Conservation (phyloP, 345 rosid genomes). For the Arabis hirsuta region DNA sequence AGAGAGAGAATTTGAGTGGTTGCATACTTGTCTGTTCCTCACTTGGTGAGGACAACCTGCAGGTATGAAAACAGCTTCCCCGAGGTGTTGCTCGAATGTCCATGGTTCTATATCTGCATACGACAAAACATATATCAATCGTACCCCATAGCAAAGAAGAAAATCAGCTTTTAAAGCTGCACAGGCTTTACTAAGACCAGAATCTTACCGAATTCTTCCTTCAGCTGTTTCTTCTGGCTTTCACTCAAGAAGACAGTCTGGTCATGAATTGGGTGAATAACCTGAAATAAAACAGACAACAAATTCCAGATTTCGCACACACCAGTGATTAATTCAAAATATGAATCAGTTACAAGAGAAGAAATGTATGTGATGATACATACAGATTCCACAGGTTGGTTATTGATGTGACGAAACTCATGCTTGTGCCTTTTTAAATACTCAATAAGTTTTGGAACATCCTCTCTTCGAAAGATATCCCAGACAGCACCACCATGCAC, state of each 20-base stretch:
- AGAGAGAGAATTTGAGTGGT: not conserved
- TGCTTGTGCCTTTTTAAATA: conserved; percentile 66
- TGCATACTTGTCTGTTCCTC: conserved; percentile 39
- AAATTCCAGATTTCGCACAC: not conserved
- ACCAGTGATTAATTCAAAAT: conserved; percentile 5
- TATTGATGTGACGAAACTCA: conserved; percentile 66
- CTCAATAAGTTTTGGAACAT: conserved; percentile 71
- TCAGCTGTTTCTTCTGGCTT: conserved; percentile 72
- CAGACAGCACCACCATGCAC: conserved; percentile 68
- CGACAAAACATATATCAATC: not conserved
- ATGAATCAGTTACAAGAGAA: conserved; percentile 24
- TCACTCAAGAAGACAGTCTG: conserved; percentile 64
- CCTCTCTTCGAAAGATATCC: conserved; percentile 79
- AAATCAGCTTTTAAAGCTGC: not conserved
- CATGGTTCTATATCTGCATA: conserved; percentile 46
- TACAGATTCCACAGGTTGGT: conserved; percentile 33
- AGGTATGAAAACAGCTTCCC: conserved; percentile 48
- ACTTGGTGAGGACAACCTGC: conserved; percentile 52
- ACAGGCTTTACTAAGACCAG: not conserved
- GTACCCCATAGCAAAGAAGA: not conserved
- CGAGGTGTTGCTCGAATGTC: conserved; percentile 47
- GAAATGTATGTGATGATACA: conserved; percentile 10
- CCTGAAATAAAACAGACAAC: conserved; percentile 54
- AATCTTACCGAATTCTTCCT: conserved; percentile 69
- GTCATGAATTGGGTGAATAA: conserved; percentile 76